Conservation (phyloP, 768 basidiomycete species). For the Clitopilus passeckerianus region DNA sequence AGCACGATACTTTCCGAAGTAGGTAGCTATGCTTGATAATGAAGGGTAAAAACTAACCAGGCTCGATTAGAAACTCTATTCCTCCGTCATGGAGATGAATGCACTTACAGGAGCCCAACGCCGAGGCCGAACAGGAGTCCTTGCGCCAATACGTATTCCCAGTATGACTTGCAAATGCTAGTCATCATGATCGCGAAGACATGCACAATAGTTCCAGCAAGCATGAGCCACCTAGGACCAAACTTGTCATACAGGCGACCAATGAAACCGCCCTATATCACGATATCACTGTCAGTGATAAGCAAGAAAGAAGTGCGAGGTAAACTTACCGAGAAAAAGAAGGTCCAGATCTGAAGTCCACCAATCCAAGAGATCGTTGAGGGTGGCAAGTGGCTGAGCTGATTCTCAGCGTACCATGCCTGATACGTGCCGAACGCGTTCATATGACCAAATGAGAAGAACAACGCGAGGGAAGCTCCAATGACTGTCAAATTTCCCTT, state of each 20-base stretch:
- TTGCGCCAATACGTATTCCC: slow-evolving; percentile 59
- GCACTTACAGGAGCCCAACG: slow-evolving; percentile 56
- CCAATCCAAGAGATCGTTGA: slow-evolving; percentile 71
- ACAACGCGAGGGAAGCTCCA: slow-evolving; percentile 62
- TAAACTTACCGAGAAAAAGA: slow-evolving; percentile 60
- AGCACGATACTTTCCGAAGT: slow-evolving; percentile 61
- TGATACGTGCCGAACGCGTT: slow-evolving; percentile 72
- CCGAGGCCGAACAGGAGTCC: slow-evolving; percentile 64
- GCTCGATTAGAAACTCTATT: slow-evolving; percentile 6
- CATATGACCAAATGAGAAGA: slow-evolving; percentile 70
- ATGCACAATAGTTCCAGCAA: slow-evolving; percentile 43
- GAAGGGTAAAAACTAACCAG: slow-evolving; percentile 61
- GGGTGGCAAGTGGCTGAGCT: slow-evolving; percentile 43
- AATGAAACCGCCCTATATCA: slow-evolving; percentile 51
- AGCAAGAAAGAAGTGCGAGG: not conserved
- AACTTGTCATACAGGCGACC: slow-evolving; percentile 57
- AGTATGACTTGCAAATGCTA: slow-evolving; percentile 51
- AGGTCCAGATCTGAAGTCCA: slow-evolving; percentile 61
- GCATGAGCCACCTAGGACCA: slow-evolving; percentile 52
- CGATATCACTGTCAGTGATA: not conserved
- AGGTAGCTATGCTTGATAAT: slow-evolving; percentile 59
- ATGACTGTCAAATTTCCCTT: slow-evolving; percentile 46
- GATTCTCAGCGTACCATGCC: slow-evolving; percentile 59
- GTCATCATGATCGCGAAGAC: slow-evolving; percentile 53
- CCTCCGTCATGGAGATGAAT: not conserved